phyloP scores from a whole-genome alignment of 2,329 filamentous ascomycete species.

The Fusarium xyrophilum region DNA sequence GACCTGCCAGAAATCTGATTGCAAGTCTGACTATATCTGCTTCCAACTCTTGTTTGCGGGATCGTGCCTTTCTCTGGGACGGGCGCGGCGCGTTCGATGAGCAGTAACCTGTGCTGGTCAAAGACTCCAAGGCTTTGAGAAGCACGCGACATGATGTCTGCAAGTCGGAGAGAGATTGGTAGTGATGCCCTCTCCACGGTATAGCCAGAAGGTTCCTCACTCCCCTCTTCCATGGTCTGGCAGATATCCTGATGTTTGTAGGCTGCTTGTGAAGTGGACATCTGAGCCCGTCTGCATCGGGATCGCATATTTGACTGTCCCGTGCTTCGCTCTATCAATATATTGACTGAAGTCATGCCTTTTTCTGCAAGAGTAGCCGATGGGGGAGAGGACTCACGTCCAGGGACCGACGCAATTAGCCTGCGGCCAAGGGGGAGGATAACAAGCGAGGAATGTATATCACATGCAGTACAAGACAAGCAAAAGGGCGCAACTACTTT shows the following conservation, averaged over 20 bases:
- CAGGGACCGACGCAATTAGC: not conserved
- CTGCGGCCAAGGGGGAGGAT: not conserved
- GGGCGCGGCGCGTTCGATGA: not conserved
- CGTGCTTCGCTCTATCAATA: not conserved
- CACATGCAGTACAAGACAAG: not conserved
- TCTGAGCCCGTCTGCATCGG: not conserved
- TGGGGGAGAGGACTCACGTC: not conserved
- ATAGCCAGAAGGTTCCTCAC: not conserved
- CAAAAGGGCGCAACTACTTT: not conserved
- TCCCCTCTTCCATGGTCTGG: too few relatives aligned
- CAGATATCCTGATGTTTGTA: not conserved
- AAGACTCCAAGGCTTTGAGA: not conserved
- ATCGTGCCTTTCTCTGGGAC: not conserved
- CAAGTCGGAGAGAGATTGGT: rapidly evolving
- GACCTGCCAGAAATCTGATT: too few relatives aligned
- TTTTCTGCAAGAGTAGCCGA: not conserved
- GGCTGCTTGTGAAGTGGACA: not conserved
- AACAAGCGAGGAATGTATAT: not conserved
- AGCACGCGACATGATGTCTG: not conserved
- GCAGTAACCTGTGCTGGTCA: not conserved
- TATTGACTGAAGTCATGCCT: not conserved
- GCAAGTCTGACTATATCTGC: too few relatives aligned
- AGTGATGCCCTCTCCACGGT: not conserved
- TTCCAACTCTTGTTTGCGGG: not conserved
- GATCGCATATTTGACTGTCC: not conserved